A percentile compares a stretch with the other conserved stretches of the same genome.
These are phyloP conservation scores for Botrytis fragariae DNA, from an alignment of 2,329 filamentous ascomycete species.

Conservation along the genomic window DNA sequence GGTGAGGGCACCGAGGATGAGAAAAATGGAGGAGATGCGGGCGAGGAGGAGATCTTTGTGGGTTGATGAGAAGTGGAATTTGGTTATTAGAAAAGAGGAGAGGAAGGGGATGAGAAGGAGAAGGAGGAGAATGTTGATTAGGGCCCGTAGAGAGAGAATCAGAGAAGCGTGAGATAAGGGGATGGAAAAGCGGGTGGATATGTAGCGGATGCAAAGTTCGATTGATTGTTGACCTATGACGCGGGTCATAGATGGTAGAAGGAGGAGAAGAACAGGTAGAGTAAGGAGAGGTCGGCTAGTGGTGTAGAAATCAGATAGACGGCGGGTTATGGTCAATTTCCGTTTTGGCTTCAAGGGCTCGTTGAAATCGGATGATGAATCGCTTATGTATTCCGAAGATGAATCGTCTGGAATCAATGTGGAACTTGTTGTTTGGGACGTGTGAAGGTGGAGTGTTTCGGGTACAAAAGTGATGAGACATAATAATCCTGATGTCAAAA, in stretches of 20 bases:
- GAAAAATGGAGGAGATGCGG: slow-evolving; percentile 27
- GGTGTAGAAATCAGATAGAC: neutral
- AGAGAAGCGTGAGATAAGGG: slow-evolving; percentile 29
- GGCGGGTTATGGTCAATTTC: slow-evolving; percentile 23
- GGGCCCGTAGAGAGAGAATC: slow-evolving; percentile 34
- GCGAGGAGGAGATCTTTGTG: slow-evolving; percentile 34
- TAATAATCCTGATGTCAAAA: slow-evolving; percentile 25
- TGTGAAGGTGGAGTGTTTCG: slow-evolving; percentile 36
- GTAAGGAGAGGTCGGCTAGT: slow-evolving; percentile 30
- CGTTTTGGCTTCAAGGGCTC: slow-evolving; percentile 2
- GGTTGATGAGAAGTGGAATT: slow-evolving; percentile 24
- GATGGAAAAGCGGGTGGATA: slow-evolving; percentile 34
- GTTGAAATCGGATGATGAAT: slow-evolving; percentile 1
- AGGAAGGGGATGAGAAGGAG: slow-evolving; percentile 30
- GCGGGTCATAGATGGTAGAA: slow-evolving; percentile 32
- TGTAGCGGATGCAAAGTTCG: slow-evolving; percentile 32
- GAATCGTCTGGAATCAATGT: slow-evolving; percentile 15
- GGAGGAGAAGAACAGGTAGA: slow-evolving; percentile 34
- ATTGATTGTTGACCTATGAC: slow-evolving; percentile 26
- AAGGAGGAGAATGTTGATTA: slow-evolving; percentile 32
- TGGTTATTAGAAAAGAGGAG: slow-evolving; percentile 28
- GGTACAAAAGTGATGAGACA: slow-evolving; percentile 35
- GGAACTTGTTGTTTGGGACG: neutral
- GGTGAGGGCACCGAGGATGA: slow-evolving; percentile 27
- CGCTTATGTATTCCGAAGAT: slow-evolving; percentile 11